phyloP scores from a whole-genome alignment of 257 asterid species.

The Schizonepeta tenuifolia region DNA sequence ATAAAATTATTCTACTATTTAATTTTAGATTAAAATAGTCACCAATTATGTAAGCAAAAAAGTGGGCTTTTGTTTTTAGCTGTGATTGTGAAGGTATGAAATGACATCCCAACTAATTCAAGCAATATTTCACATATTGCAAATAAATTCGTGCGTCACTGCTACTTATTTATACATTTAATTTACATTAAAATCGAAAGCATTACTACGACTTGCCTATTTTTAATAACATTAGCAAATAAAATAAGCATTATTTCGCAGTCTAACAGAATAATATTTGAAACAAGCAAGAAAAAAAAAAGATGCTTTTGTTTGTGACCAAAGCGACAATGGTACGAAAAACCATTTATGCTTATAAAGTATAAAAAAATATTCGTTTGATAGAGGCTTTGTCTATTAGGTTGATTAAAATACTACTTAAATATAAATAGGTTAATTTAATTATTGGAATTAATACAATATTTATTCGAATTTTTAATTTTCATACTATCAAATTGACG shows the following conservation, averaged over 20 bases:
- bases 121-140: neutral
- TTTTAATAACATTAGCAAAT: neutral
- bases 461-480: too few species aligned
- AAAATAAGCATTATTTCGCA: neutral
- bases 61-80: conserved; percentile 33
- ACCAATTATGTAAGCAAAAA: conserved; percentile 22
- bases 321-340: neutral
- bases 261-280: neutral
- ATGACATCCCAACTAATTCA: conserved; percentile 33
- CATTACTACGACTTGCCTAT: neutral
- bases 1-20: neutral
- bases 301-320: neutral
- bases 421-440: too few species aligned
- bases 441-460: too few species aligned
- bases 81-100: conserved; percentile 23
- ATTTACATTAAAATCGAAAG: neutral
- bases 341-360: neutral
- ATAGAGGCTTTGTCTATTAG: neutral
- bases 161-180: neutral
- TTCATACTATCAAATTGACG: too few species aligned
- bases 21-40: neutral
- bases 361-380: neutral
- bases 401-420: neutral
- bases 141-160: neutral
- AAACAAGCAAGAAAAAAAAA: neutral